phyloP scores from a whole-genome alignment of 2,329 filamentous ascomycete species.

The Diplodia scrobiculata region DNA sequence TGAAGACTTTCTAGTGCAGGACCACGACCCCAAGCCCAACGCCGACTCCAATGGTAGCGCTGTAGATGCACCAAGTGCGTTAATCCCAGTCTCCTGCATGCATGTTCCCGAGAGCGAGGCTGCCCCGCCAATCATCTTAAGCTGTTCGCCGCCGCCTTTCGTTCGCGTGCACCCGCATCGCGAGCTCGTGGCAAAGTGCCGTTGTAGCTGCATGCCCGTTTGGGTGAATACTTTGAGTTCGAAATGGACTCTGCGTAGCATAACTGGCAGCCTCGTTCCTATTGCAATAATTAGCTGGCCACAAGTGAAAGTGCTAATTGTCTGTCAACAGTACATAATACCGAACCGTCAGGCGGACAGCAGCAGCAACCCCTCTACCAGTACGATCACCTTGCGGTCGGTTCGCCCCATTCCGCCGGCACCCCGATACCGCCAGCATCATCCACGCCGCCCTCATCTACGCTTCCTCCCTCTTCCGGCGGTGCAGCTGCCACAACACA shows the following conservation, averaged over 20 bases:
- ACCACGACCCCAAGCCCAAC: conserved; percentile 34
- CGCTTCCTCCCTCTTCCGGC: conserved; percentile 26
- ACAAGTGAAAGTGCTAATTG: conserved; percentile 1
- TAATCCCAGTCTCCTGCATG: conserved; percentile 18
- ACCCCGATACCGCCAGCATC: conserved; percentile 15
- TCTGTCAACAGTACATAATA: conserved; percentile 1
- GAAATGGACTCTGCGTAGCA: neutral
- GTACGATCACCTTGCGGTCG: conserved; percentile 44
- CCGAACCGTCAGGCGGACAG: conserved; percentile 13
- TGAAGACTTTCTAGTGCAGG: conserved; percentile 45
- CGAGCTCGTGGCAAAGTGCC: neutral
- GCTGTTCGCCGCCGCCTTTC: neutral
- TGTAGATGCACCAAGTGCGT: conserved; percentile 26
- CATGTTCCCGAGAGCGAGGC: conserved; percentile 9
- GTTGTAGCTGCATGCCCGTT: conserved; percentile 2
- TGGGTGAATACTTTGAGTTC: conserved; percentile 8
- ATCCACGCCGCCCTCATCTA: conserved; percentile 14
- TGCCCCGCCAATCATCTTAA: conserved; percentile 13
- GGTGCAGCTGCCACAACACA: conserved; percentile 40
- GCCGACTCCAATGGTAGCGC: conserved; percentile 27
- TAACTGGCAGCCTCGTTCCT: conserved; percentile 3
- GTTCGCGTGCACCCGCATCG: neutral
- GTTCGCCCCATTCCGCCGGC: conserved; percentile 37
- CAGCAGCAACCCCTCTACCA: conserved; percentile 41
- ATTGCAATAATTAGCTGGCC: neutral